These are phyloP conservation scores for Austroboletus novae-zelandiae DNA, from an alignment of 1,284 basidiomycete species.

Conservation along the genomic window DNA sequence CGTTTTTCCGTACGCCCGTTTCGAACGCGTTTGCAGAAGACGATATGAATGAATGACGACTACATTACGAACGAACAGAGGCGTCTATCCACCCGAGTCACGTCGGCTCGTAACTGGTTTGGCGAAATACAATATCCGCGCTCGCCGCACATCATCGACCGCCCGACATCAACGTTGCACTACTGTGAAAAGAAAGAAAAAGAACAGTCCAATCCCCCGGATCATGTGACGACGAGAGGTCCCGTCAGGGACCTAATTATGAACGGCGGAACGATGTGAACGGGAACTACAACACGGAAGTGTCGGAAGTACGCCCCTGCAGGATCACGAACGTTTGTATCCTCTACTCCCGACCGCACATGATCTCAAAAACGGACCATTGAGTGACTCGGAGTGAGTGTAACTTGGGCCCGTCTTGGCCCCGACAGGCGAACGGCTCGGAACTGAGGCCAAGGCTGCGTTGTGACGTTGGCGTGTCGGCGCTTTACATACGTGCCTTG, in stretches of 20 bases:
- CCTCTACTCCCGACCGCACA: neutral
- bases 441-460: neutral
- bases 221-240: neutral
- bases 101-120: neutral
- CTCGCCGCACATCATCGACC: neutral
- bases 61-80: neutral
- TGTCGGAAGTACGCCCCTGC: neutral
- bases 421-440: neutral
- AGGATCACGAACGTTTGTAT: neutral
- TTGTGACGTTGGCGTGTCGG: neutral
- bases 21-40: no score
- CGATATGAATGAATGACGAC: no score
- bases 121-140: neutral
- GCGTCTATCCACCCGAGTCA: neutral
- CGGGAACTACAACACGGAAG: neutral
- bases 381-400: neutral
- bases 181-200: neutral
- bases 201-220: no score
- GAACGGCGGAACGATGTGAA: neutral
- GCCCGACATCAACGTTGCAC: neutral
- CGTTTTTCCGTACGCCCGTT: no score
- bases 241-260: neutral
- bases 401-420: neutral
- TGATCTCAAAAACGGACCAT: neutral
- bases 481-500: neutral